Conservation (phyloP, 2,329 filamentous ascomycete genomes). For the Ilyonectria robusta region DNA sequence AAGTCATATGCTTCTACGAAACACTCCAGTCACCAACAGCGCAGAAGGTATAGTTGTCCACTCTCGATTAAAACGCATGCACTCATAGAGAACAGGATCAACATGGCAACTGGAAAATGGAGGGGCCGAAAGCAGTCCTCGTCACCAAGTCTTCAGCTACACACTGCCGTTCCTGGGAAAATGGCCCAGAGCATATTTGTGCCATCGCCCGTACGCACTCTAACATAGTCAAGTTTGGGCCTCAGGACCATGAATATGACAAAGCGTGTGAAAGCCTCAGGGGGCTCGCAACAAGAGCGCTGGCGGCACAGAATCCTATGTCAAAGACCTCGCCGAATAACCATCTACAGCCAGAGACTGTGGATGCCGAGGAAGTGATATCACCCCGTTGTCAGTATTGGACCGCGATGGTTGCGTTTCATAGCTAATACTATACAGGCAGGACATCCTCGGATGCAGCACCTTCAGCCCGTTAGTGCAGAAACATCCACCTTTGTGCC, state of each 20-base stretch:
- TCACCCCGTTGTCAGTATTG: too few species aligned
- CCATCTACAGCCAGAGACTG: constrained; percentile 4
- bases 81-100: constrained; percentile 24
- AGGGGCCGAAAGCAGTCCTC: constrained; percentile 33
- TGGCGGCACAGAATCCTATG: background rate
- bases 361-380: background rate
- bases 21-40: constrained; percentile 42
- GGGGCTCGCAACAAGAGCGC: constrained; percentile 20
- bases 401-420: too few species aligned
- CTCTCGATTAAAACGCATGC: background rate
- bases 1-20: constrained; percentile 46
- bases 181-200: constrained; percentile 38
- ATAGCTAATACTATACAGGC: too few species aligned
- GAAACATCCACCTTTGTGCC: too few species aligned
- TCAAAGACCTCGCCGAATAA: background rate
- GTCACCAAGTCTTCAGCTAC: constrained; percentile 44
- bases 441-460: too few species aligned
- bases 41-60: constrained; percentile 30
- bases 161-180: constrained; percentile 38
- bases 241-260: constrained; percentile 23
- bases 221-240: constrained; percentile 45
- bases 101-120: constrained; percentile 41
- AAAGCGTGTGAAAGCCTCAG: constrained; percentile 22
- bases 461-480: too few species aligned
- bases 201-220: constrained; percentile 41